phyloP scores from a whole-genome alignment of 495 filamentous ascomycete genomes.

The Chaetomium fimeti region DNA sequence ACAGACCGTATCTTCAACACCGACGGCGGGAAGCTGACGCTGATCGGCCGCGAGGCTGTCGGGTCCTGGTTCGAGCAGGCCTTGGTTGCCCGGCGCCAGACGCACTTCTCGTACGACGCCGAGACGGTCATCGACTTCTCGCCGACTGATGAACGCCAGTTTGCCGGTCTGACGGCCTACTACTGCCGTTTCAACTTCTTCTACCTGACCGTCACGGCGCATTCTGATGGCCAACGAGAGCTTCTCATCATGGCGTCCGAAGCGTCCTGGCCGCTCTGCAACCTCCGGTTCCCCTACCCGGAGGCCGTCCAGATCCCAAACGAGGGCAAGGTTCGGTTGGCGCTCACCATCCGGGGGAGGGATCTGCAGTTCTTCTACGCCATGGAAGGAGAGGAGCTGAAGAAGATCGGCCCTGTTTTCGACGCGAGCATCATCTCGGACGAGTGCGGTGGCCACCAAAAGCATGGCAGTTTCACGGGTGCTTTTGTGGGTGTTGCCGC shows the following conservation, averaged over 20 bases:
- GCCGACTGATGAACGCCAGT: constrained; percentile 54
- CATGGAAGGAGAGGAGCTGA: constrained; percentile 42
- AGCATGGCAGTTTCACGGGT: constrained; percentile 57
- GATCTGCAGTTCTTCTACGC: constrained; percentile 54
- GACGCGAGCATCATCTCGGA: constrained; percentile 55
- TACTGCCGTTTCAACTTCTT: constrained; percentile 61
- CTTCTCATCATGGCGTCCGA: constrained; percentile 53
- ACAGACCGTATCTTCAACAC: constrained; percentile 52
- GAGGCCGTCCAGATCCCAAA: constrained; percentile 47
- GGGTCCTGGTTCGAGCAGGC: constrained; percentile 59
- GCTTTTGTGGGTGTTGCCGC: constrained; percentile 57
- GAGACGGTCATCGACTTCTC: constrained; percentile 54
- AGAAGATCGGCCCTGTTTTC: constrained; percentile 52
- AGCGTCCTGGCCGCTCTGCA: constrained; percentile 49
- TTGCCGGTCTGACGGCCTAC: constrained; percentile 56
- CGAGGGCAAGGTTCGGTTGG: constrained; percentile 51
- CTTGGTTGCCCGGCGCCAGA: constrained; percentile 53
- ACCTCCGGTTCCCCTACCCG: constrained; percentile 37
- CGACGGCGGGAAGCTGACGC: constrained; percentile 39
- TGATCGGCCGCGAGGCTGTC: constrained; percentile 51
- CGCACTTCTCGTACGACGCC: constrained; percentile 57
- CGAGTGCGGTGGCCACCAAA: constrained; percentile 57
- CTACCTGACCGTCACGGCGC: constrained; percentile 55
- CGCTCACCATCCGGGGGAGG: constrained; percentile 47
- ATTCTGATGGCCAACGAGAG: constrained; percentile 53